Conservation (phyloP, 208 protist genomes). For the Naegleria fowleri region DNA sequence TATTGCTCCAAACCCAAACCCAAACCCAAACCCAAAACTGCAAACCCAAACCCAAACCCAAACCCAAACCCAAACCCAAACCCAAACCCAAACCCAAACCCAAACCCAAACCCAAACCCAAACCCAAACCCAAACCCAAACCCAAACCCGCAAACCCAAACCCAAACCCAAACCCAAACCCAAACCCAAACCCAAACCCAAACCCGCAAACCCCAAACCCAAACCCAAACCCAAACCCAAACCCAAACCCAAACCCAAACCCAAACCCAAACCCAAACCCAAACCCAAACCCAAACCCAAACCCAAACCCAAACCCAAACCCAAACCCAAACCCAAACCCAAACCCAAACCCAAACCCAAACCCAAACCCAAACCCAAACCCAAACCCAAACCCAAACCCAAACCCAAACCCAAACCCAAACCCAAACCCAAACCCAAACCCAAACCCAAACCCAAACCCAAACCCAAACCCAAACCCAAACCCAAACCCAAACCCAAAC, state of each 20-base stretch:
- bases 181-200: slow-evolving; percentile 34
- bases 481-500: too few species aligned
- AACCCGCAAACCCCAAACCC: slow-evolving; percentile 31
- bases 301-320: slow-evolving; percentile 2
- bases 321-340: slow-evolving; percentile 7
- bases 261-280: slow-evolving; percentile 20
- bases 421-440: too few species aligned
- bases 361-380: background rate
- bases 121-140: slow-evolving; percentile 33
- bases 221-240: slow-evolving; percentile 34
- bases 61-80: slow-evolving; percentile 29
- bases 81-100: slow-evolving; percentile 33
- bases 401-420: too few species aligned
- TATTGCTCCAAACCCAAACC: slow-evolving; percentile 30
- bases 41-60: slow-evolving; percentile 35
- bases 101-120: slow-evolving; percentile 34
- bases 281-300: slow-evolving; percentile 9
- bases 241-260: slow-evolving; percentile 18
- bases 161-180: slow-evolving; percentile 30
- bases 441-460: too few species aligned
- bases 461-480: too few species aligned
- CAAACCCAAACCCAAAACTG: slow-evolving; percentile 25
- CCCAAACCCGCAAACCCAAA: slow-evolving; percentile 27
- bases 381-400: background rate
- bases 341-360: slow-evolving; percentile 4